These are phyloP conservation scores for Nicotiana noctiflora DNA, from an alignment of 257 asterid species.

Conservation along the genomic window DNA sequence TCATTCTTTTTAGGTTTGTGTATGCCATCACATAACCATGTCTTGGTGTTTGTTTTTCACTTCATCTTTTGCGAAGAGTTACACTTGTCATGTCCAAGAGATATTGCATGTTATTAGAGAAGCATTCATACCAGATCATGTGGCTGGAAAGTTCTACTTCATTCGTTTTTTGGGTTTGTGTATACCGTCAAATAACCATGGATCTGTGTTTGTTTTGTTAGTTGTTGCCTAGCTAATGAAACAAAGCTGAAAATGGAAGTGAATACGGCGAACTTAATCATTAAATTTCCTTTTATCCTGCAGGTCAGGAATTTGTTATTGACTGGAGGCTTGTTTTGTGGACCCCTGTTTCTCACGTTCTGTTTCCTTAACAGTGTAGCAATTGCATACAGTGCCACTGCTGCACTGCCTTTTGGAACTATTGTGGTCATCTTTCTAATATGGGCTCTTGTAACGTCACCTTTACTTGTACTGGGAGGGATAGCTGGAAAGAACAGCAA, in stretches of 20 bases:
- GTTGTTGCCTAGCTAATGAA: neutral
- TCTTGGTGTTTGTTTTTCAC: neutral
- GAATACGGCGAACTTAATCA: neutral
- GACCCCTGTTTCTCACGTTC: slow-evolving; percentile 25
- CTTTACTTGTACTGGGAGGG: slow-evolving; percentile 29
- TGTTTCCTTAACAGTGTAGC: slow-evolving; percentile 29
- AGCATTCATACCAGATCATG: too few relatives aligned
- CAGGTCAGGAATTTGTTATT: slow-evolving; percentile 28
- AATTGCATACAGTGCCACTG: slow-evolving; percentile 27
- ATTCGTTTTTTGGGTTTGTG: neutral
- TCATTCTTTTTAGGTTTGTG: neutral
- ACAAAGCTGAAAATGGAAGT: neutral
- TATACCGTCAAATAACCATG: neutral
- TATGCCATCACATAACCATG: neutral
- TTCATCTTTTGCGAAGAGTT: neutral
- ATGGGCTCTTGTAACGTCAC: slow-evolving; percentile 32
- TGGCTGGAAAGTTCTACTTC: neutral
- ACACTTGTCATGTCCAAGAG: neutral
- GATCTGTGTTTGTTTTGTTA: neutral
- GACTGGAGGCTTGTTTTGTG: slow-evolving; percentile 28
- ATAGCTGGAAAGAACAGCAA: slow-evolving; percentile 30
- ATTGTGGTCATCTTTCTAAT: slow-evolving; percentile 28
- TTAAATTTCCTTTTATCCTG: neutral
- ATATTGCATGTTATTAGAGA: neutral
- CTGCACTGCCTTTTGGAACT: slow-evolving; percentile 31